Evolutionary conservation across 352 stramenopile species (phyloP).

Genomic region (Phytophthora brassicae): DNA sequence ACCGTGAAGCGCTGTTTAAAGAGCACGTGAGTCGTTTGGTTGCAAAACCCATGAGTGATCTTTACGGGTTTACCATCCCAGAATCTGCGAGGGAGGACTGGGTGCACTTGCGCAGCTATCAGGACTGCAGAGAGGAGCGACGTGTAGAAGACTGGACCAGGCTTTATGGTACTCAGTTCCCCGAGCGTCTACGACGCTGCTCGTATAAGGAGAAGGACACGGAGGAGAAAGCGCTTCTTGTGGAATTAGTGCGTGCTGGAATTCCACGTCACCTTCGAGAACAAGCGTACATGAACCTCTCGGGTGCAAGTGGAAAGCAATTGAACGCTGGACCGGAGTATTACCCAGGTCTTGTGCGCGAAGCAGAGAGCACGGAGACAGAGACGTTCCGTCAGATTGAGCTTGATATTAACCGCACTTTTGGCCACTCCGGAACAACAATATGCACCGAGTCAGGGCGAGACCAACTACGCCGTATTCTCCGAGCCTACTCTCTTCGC

Average conservation of each 20-base stretch:
- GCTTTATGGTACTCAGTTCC: constrained; percentile 50
- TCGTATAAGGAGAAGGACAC: constrained; percentile 35
- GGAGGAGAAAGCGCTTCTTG: constrained; percentile 33
- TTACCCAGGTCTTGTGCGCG: constrained; percentile 52
- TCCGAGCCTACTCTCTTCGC: constrained; percentile 79
- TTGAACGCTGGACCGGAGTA: constrained; percentile 46
- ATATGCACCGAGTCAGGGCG: constrained; percentile 61
- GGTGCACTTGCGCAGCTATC: constrained; percentile 68
- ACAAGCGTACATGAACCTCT: constrained; percentile 74
- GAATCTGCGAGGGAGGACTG: constrained; percentile 40
- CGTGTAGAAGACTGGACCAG: constrained; percentile 67
- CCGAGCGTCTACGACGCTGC: constrained; percentile 34
- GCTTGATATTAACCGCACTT: constrained; percentile 85
- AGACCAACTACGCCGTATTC: constrained; percentile 58
- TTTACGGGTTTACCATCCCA: constrained; percentile 72
- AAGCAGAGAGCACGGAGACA: constrained; percentile 49
- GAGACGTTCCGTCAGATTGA: constrained; percentile 81
- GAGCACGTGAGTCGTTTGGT: constrained; percentile 34
- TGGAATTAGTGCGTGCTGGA: constrained; percentile 47
- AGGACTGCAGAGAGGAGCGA: constrained; percentile 71
- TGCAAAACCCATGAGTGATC: constrained; percentile 41
- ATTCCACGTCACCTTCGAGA: constrained; percentile 68
- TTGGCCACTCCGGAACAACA: constrained; percentile 70
- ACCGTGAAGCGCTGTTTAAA: constrained; percentile 44
- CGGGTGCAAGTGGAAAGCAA: constrained; percentile 60